These are phyloP conservation scores for Suillus sp. DNA, from an alignment of 768 basidiomycete genomes.

Conservation along the genomic window DNA sequence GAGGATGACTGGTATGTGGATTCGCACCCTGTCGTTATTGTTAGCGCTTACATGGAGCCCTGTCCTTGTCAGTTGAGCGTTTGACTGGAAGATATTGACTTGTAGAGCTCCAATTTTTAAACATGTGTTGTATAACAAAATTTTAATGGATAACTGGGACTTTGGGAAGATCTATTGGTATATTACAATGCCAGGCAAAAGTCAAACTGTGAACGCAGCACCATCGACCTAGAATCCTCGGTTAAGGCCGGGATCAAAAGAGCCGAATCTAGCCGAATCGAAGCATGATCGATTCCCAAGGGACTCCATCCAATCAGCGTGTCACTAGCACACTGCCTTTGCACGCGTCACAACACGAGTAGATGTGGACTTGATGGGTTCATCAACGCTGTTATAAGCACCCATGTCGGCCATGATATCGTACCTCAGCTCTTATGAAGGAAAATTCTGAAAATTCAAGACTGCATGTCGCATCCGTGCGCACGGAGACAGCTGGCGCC, in stretches of 20 bases:
- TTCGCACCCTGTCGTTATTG: not conserved
- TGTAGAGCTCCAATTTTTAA: not conserved
- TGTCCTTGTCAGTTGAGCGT: not conserved
- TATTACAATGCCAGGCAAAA: too few species aligned
- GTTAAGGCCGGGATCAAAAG: not conserved
- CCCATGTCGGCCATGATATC: not conserved
- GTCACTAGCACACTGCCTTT: conserved; percentile 32
- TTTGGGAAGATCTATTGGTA: not conserved
- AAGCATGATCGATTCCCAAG: conserved; percentile 7
- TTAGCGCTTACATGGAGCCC: conserved; percentile 8
- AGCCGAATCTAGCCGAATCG: conserved; percentile 5
- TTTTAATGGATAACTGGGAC: not conserved
- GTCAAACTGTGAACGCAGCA: too few species aligned
- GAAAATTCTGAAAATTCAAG: conserved; percentile 4
- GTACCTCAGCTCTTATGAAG: not conserved
- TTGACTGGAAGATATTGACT: not conserved
- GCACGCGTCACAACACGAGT: conserved; percentile 15
- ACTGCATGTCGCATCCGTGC: conserved; percentile 11
- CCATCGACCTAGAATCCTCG: not conserved
- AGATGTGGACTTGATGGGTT: conserved; percentile 22
- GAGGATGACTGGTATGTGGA: conserved; percentile 36
- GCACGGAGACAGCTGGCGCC: conserved; percentile 21
- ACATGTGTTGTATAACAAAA: conserved; percentile 4
- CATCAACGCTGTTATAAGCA: conserved; percentile 4
- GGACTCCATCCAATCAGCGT: conserved; percentile 26